Base-by-base conservation (phyloP, 208 protist species). In the Wallacemonas sp. region DNA sequence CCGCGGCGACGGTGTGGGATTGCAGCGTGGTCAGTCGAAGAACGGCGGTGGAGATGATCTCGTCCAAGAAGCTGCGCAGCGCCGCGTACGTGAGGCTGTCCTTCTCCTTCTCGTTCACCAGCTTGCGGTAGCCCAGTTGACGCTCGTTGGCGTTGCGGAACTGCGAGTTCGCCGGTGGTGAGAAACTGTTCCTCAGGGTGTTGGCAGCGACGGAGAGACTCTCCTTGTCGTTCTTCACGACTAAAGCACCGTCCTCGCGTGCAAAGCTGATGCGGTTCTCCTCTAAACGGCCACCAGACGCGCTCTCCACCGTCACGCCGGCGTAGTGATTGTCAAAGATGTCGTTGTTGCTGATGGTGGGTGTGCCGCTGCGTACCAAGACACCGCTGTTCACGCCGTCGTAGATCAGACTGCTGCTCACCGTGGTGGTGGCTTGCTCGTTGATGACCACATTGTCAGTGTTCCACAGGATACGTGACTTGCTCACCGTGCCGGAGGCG, bases 291-390 rank as follows among this genome's bases (percentile, higher is more conserved):
- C 67, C 75, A 26, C 75, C 68, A 1, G 42, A 54, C 46, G 61
- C 68, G 21, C 12, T 33, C 34, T 67, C 63, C 47, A 79, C 63
- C 19, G 36, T 26, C 17, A 79, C 68, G 15, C 62, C 39, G 6
- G 68, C 68, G 59, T 62, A 70, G 55, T 59, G 46, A 58, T 74
- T 79, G 63, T 79, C 73, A 31, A 79, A 79, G 33, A 79, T 74
- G 33, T 62, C 59, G 61, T 79, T 79, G 28, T 41, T n/a, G 39
- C 38, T 24, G 24, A 79, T 24, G 8, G 26, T 34, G 2, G 73
- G 68, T 1, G 33, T 38, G 31, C 73, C 73, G 30, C 42, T 42
- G 15, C 47, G 30, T 21, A 79, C 49, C 28, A 68, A 39, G 2
- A 79, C 59, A 27, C 73, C 73, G 22, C 56, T 66, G 53, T 69